A percentile compares a stretch with the other conserved stretches of the same genome.
These are phyloP conservation scores for Cercophora newfieldiana DNA, from an alignment of 495 filamentous ascomycete genomes.

Conservation along the genomic window DNA sequence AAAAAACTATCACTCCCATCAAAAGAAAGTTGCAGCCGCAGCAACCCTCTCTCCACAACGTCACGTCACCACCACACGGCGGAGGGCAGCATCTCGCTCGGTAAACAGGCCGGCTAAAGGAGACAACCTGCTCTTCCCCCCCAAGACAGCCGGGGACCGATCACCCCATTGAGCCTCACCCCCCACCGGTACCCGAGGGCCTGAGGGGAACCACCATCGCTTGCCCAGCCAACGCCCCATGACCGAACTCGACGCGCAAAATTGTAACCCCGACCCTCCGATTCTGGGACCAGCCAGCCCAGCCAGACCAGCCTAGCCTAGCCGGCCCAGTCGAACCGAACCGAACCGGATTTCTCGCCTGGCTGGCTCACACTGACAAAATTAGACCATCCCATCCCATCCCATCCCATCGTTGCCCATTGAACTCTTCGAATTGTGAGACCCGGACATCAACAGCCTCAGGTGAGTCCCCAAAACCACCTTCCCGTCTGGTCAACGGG, in stretches of 20 bases:
- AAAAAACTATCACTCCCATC: neutral
- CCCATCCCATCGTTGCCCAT: neutral
- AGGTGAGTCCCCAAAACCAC: conserved; percentile 1
- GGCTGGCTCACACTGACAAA: neutral
- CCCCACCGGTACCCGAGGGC: too few relatives aligned
- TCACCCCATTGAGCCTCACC: neutral
- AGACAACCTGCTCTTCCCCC: neutral
- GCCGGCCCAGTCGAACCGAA: too few relatives aligned
- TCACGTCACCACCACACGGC: neutral
- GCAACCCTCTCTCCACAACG: neutral
- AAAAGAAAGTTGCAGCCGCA: neutral
- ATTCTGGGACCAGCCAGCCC: too few relatives aligned
- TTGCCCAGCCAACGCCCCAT: neutral
- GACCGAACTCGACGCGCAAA: neutral
- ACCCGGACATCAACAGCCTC: neutral
- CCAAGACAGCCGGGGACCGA: neutral
- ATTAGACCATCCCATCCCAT: neutral
- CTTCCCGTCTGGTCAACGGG: conserved; percentile 26
- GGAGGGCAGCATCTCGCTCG: neutral
- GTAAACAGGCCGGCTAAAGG: neutral
- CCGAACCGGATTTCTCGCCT: neutral
- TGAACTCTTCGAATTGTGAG: neutral
- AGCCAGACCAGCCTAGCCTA: neutral
- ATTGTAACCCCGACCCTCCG: neutral
- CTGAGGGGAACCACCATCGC: neutral